These are phyloP conservation scores for Candolleomyces aberdarensis DNA, from an alignment of 768 basidiomycete species.

Conservation along the genomic window DNA sequence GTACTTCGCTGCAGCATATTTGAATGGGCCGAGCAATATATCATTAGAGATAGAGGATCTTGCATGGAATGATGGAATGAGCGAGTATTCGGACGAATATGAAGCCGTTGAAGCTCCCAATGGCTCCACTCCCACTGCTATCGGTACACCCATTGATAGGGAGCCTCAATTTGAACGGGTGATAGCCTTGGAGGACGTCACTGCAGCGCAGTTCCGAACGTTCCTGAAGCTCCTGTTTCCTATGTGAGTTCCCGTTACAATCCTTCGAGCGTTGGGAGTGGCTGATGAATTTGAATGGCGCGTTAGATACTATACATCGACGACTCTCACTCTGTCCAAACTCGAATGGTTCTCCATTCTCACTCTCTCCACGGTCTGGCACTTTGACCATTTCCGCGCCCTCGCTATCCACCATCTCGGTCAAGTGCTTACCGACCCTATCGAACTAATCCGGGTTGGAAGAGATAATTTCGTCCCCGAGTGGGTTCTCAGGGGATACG, in stretches of 20 bases:
- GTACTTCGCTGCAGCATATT: no score
- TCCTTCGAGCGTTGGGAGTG: background rate
- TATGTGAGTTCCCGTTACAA: background rate
- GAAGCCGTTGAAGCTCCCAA: no score
- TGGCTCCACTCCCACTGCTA: no score
- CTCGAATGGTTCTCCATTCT: conserved; percentile 5
- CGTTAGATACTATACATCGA: background rate
- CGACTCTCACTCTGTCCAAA: background rate
- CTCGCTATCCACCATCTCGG: conserved; percentile 4
- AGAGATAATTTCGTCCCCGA: conserved; percentile 45
- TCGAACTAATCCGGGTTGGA: conserved; percentile 44
- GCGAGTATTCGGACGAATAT: no score
- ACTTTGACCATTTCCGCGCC: background rate
- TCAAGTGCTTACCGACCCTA: background rate
- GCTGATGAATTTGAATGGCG: background rate
- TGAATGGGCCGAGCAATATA: no score
- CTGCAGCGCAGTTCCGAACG: background rate
- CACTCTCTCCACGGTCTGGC: background rate
- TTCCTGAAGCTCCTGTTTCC: background rate
- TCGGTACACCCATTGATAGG: no score
- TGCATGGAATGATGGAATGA: no score
- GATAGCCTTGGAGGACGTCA: background rate
- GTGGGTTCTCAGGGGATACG: background rate
- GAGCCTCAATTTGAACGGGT: background rate
- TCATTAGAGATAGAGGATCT: no score